These are phyloP conservation scores for Globisporangium alternatum DNA, from an alignment of 352 stramenopile species.

Conservation along the genomic window DNA sequence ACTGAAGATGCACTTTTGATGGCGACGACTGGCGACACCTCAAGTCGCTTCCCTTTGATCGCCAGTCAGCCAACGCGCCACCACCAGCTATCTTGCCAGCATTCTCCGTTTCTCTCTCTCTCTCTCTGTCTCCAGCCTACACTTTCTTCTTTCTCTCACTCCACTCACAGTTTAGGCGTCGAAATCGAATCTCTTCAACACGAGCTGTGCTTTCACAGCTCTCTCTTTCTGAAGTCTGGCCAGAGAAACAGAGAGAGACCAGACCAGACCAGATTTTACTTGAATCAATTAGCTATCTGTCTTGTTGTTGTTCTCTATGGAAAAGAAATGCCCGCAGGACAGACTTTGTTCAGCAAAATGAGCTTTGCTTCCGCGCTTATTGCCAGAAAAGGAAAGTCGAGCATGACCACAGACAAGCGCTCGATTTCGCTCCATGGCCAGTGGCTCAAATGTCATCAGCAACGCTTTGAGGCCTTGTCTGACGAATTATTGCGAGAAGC, in stretches of 20 bases:
- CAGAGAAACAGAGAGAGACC: no score
- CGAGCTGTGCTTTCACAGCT: background rate
- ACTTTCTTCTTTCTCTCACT: background rate
- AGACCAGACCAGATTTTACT: no score
- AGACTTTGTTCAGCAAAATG: background rate
- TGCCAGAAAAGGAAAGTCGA: conserved; percentile 3
- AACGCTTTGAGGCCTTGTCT: background rate
- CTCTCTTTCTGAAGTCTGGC: no score
- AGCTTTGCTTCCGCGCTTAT: conserved; percentile 2
- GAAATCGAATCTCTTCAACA: background rate
- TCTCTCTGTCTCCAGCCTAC: conserved; percentile 2
- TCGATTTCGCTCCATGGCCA: no score
- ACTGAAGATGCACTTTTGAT: no score
- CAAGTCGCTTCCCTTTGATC: background rate
- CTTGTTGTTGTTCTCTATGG: background rate
- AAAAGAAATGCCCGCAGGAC: background rate
- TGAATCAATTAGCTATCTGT: no score
- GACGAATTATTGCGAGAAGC: background rate
- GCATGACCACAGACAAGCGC: no score
- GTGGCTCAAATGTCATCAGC: background rate
- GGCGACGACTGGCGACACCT: background rate
- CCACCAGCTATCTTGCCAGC: background rate
- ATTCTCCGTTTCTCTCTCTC: background rate
- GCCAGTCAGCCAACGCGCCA: background rate
- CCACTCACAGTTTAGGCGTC: background rate